Conservation (phyloP, 2,329 filamentous ascomycete genomes). For the Xylaria sp. region DNA sequence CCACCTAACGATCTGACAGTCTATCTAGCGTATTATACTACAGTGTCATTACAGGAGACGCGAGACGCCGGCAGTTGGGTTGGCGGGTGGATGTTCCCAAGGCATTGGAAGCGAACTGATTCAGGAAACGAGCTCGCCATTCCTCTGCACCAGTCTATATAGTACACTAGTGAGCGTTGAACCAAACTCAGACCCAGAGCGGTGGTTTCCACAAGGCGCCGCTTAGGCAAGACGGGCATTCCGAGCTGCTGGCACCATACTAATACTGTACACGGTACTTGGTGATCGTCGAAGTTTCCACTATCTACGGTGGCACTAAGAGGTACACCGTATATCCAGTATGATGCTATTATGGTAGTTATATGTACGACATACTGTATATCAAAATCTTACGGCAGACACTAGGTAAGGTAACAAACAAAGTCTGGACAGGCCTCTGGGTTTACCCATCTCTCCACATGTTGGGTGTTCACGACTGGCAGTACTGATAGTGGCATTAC, state of each 20-base stretch:
- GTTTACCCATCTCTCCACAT: neutral
- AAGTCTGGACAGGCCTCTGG: neutral
- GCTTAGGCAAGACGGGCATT: neutral
- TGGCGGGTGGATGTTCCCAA: constrained; percentile 19
- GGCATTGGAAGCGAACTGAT: constrained; percentile 4
- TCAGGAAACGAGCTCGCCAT: constrained; percentile 1
- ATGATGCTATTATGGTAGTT: neutral
- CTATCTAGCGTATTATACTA: neutral
- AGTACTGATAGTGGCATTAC: neutral
- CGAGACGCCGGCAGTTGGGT: constrained; percentile 11
- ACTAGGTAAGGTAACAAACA: neutral
- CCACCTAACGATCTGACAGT: neutral
- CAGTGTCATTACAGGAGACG: constrained; percentile 1
- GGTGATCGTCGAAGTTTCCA: neutral
- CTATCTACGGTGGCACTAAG: too few species aligned
- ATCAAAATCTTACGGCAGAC: neutral
- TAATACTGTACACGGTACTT: neutral
- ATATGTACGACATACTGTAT: neutral
- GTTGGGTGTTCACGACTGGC: neutral
- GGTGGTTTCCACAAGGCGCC: neutral
- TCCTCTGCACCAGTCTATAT: neutral
- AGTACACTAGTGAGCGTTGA: neutral
- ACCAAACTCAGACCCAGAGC: neutral
- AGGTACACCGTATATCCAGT: neutral
- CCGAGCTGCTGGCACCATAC: constrained; percentile 9